Conservation (phyloP, 169 alveolate species). For the Cryptosporidium andersoni region DNA sequence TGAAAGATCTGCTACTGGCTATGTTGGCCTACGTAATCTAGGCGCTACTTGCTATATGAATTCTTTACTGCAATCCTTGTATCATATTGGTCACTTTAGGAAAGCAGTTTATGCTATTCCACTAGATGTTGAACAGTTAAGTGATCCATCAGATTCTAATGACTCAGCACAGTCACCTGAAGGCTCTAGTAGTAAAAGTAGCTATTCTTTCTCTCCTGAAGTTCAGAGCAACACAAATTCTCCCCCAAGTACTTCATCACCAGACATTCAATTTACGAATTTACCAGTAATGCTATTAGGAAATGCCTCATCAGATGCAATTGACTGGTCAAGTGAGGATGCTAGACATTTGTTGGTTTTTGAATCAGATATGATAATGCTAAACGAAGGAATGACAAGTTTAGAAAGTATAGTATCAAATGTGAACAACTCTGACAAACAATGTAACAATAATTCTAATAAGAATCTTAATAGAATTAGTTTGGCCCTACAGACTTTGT, state of each 20-base stretch:
- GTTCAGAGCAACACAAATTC: not conserved
- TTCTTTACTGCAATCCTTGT: conserved; percentile 95
- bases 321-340: conserved; percentile 54
- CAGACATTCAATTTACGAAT: not conserved
- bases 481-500: conserved; percentile 90
- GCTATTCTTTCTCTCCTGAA: not conserved
- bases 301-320: conserved; percentile 25
- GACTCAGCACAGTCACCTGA: not conserved
- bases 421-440: conserved; percentile 10
- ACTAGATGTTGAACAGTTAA: not conserved
- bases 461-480: conserved; percentile 77
- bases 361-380: conserved; percentile 1
- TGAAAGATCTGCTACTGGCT: conserved; percentile 83
- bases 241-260: conserved; percentile 15
- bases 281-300: conserved; percentile 23
- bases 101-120: conserved; percentile 87
- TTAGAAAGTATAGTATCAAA: conserved; percentile 48
- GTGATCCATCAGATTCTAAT: not conserved
- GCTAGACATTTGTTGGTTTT: conserved; percentile 40
- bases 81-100: conserved; percentile 95
- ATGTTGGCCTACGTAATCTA: conserved; percentile 93
- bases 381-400: conserved; percentile 24
- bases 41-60: conserved; percentile 99
- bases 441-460: not conserved
- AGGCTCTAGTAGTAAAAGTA: not conserved